These are phyloP conservation scores for Eimeria necatrix DNA, from an alignment of 169 alveolate genomes.

Conservation along the genomic window DNA sequence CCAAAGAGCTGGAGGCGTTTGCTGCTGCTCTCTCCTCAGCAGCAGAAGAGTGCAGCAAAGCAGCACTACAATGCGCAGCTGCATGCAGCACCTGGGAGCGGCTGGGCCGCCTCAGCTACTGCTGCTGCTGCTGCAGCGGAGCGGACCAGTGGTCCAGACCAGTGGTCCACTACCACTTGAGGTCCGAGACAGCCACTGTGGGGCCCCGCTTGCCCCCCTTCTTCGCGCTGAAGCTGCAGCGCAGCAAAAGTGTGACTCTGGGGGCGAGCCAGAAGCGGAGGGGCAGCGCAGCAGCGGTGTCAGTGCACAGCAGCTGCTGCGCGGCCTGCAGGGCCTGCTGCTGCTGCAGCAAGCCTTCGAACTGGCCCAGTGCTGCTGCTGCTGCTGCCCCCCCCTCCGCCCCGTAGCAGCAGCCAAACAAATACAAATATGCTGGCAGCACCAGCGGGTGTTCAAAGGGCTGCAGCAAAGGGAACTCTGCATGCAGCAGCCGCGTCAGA, in stretches of 20 bases:
- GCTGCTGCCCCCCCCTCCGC: conserved; percentile 14
- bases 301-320: conserved; percentile 30
- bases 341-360: conserved; percentile 14
- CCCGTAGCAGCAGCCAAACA: conserved; percentile 49
- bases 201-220: not conserved
- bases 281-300: not conserved
- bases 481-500: conserved; percentile 14
- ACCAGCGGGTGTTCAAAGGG: not conserved
- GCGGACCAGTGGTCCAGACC: not conserved
- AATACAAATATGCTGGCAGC: conserved; percentile 12
- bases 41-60: not conserved
- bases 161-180: conserved; percentile 5
- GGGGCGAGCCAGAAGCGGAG: not conserved
- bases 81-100: not conserved
- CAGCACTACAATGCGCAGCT: not conserved
- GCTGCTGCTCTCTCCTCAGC: not conserved
- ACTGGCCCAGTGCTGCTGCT: conserved; percentile 22
- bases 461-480: not conserved
- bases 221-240: not conserved
- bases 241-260: not conserved
- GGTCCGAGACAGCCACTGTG: not conserved
- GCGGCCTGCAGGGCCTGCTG: not conserved
- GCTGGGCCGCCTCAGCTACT: not conserved
- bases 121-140: conserved; percentile 43
- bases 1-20: not conserved